These are phyloP conservation scores for Suillus ampliporus DNA, from an alignment of 768 basidiomycete species.

Conservation along the genomic window DNA sequence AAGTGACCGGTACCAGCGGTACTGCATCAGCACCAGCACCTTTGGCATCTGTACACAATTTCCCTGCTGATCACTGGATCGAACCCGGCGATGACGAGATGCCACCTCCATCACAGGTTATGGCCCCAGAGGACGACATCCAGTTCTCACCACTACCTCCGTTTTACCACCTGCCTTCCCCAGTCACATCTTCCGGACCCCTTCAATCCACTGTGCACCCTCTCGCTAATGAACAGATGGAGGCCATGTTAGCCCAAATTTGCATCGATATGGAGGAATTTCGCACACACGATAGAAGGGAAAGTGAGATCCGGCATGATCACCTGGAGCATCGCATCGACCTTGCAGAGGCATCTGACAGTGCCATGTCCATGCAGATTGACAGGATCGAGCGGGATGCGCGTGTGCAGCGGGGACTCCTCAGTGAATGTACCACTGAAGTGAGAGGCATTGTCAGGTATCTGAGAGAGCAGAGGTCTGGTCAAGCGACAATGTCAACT, in stretches of 20 bases:
- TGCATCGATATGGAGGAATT: not conserved
- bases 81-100: too few species aligned
- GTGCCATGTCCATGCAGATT: too few species aligned
- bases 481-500: not conserved
- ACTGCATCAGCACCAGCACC: too few species aligned
- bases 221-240: not conserved
- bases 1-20: too few species aligned
- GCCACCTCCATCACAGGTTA: too few species aligned
- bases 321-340: too few species aligned
- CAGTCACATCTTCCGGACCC: too few species aligned
- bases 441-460: not conserved
- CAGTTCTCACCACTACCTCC: not conserved
- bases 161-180: too few species aligned
- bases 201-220: not conserved
- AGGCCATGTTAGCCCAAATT: constrained; percentile 2
- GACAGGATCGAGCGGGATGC: not conserved
- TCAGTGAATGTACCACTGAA: not conserved
- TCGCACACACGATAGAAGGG: not conserved
- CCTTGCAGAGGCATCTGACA: too few species aligned
- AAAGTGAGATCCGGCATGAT: too few species aligned
- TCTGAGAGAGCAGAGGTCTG: not conserved
- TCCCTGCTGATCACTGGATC: too few species aligned
- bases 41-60: too few species aligned
- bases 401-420: not conserved
- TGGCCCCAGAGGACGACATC: not conserved